Percentiles rank a stretch among this genome's conserved stretches.
Conservation (phyloP, 2,329 filamentous ascomycete genomes). For the Monilinia laxa region DNA sequence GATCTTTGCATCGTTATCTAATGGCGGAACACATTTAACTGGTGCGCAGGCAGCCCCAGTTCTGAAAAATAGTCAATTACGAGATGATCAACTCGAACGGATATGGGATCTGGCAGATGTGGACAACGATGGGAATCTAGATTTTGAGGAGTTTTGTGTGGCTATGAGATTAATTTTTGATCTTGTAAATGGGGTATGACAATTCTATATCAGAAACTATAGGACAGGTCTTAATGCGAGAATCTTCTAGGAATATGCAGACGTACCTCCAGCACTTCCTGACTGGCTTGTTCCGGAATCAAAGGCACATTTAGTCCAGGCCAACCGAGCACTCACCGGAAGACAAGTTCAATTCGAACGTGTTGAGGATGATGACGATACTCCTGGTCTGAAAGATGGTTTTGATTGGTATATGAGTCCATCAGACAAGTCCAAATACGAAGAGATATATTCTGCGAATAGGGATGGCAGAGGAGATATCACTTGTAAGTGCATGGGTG, state of each 20-base stretch:
- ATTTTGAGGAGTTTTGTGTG: constrained; percentile 99
- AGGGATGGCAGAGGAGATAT: constrained; percentile 83
- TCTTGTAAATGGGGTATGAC: constrained; percentile 81
- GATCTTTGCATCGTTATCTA: constrained; percentile 68
- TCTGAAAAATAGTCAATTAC: constrained; percentile 69
- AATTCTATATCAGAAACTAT: neutral
- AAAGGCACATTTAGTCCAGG: constrained; percentile 87
- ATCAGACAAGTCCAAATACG: constrained; percentile 86
- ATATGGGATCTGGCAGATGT: constrained; percentile 98
- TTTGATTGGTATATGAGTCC: constrained; percentile 99
- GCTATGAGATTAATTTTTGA: constrained; percentile 99
- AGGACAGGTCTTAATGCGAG: neutral
- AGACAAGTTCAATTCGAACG: constrained; percentile 81
- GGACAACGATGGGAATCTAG: constrained; percentile 93
- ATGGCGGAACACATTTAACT: constrained; percentile 63
- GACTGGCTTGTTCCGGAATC: constrained; percentile 98
- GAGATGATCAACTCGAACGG: constrained; percentile 84
- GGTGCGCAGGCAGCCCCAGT: constrained; percentile 69
- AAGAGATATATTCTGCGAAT: constrained; percentile 94
- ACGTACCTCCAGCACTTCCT: constrained; percentile 81
- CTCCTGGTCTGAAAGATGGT: constrained; percentile 83
- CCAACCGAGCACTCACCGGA: constrained; percentile 74
- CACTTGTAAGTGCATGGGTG: constrained; percentile 57
- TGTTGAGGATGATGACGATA: constrained; percentile 79
- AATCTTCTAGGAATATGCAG: constrained; percentile 69